Evolutionary conservation across 2,329 filamentous ascomycete species (phyloP), one percentile per base, ranked within the genome.

Genomic region (Blastomyces emzantsi): DNA sequence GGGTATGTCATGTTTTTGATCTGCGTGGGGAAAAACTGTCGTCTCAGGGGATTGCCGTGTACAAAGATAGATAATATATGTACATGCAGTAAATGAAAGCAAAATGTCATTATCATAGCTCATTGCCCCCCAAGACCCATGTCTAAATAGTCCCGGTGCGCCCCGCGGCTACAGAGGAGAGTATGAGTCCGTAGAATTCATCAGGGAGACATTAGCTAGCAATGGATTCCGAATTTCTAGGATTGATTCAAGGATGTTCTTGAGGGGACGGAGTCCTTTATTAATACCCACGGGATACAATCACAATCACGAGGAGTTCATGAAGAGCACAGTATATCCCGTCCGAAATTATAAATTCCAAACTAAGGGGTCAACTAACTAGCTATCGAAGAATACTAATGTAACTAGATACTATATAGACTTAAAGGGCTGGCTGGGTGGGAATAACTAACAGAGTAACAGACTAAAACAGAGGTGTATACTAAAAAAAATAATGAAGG

Each of bases 281-380:
- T 30, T 30, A 30, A 36, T n/a, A 39, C 2, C 9, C 11, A 39
- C 22, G 8, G 17, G 25, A 36, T 7, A 39, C 11, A 22, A 36
- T 13, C 6, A n/a, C 6, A 22, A 11, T 36, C 33, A 56, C 17
- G 9, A 39, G 33, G 30, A 41, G 36, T 39, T 56, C 30, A 41
- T 22, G 19, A 22, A 36, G 17, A 56, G n/a, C 8, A 51, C 11
- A 43, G 41, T 39, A 39, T 17, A 62, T 30, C 51, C 66, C 57
- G 57, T 65, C 66, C 66, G 61, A 65, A 67, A 64, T 68, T 70
- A 13, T 30, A 67, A 58, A 65, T 61, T 67, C 64, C 67, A 69
- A 67, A 66, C 66, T 70, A 70, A 30, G 30, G n/a, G 22, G 19
- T 22, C 15, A 45, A 59, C 36, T 30, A 59, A 47, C 57, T 47